Conservation (phyloP, 2,329 filamentous ascomycete genomes). For the Diaporthe sp. region DNA sequence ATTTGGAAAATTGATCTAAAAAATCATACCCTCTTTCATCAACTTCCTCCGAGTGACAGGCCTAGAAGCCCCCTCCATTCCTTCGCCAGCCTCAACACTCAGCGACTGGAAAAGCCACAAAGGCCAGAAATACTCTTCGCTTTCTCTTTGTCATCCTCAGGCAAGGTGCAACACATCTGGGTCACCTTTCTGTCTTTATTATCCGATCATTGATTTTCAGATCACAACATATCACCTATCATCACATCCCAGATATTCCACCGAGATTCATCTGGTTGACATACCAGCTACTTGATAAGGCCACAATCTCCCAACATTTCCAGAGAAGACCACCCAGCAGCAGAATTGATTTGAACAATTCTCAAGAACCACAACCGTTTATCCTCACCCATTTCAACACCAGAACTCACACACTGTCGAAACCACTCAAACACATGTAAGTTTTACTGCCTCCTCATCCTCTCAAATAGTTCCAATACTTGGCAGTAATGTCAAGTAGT, state of each 20-base stretch:
- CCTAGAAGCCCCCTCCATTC: background rate
- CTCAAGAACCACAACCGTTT: background rate
- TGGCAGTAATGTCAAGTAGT: background rate
- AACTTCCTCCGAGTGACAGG: background rate
- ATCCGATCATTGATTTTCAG: background rate
- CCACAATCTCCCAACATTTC: background rate
- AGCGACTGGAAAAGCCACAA: background rate
- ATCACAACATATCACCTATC: background rate
- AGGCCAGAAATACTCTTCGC: background rate
- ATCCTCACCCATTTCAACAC: background rate
- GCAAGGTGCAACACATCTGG: background rate
- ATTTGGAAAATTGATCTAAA: background rate
- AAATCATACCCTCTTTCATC: background rate
- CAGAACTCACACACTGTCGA: background rate
- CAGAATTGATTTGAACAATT: background rate
- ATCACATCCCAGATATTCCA: background rate
- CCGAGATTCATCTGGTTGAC: background rate
- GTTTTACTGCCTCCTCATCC: background rate
- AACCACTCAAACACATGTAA: background rate
- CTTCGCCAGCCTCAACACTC: background rate
- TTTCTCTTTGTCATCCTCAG: background rate
- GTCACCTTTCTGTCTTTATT: background rate
- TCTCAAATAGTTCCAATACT: background rate
- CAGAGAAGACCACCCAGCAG: background rate
- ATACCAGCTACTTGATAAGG: background rate